Evolutionary conservation across 2,329 filamentous ascomycete genomes (phyloP).

Genomic region (Nannizziopsis arthrosporioides): DNA sequence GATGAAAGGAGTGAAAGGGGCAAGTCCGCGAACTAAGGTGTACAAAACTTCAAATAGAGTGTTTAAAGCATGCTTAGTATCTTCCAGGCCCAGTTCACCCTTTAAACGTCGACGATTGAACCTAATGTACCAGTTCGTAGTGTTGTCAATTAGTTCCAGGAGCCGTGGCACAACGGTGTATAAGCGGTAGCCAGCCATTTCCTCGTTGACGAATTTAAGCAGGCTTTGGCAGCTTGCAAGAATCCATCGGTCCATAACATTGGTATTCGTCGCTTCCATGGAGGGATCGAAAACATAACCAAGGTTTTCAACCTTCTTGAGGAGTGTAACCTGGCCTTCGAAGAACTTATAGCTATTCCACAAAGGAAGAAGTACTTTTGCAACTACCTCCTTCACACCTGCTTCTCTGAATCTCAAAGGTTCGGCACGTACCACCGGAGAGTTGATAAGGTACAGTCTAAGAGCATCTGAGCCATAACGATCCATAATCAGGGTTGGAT

Average conservation of each 20-base stretch:
- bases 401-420: slow-evolving; percentile 81
- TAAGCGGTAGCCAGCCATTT: slow-evolving; percentile 70
- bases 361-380: slow-evolving; percentile 76
- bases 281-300: slow-evolving; percentile 69
- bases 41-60: slow-evolving; percentile 88
- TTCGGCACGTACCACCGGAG: slow-evolving; percentile 83
- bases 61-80: slow-evolving; percentile 83
- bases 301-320: slow-evolving; percentile 72
- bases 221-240: slow-evolving; percentile 84
- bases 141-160: slow-evolving; percentile 76
- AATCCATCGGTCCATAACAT: slow-evolving; percentile 96
- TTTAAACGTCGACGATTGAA: slow-evolving; percentile 88
- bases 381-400: slow-evolving; percentile 88
- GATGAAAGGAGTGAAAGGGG: slow-evolving; percentile 91
- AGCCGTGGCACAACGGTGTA: slow-evolving; percentile 88
- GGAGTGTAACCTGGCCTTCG: slow-evolving; percentile 68
- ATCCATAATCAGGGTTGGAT: slow-evolving; percentile 69
- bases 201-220: slow-evolving; percentile 79
- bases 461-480: slow-evolving; percentile 87
- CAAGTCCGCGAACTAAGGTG: slow-evolving; percentile 75
- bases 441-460: slow-evolving; percentile 92
- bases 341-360: slow-evolving; percentile 99
- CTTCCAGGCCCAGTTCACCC: slow-evolving; percentile 73
- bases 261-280: slow-evolving; percentile 63
- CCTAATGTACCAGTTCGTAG: slow-evolving; percentile 97